Conservation (phyloP, 805 yeast genomes). For the Allodekkera sacchari region DNA sequence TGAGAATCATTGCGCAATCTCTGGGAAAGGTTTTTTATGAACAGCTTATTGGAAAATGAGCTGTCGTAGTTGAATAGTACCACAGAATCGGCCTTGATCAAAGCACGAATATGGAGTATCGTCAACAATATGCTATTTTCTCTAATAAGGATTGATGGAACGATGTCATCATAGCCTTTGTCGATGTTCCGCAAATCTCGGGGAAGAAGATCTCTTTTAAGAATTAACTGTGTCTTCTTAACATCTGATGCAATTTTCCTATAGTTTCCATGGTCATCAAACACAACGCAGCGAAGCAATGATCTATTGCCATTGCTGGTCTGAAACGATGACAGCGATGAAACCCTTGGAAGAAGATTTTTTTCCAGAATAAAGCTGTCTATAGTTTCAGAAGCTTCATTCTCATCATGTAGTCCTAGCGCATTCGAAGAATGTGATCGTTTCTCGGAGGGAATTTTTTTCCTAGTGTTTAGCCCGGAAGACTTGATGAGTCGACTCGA, state of each 20-base stretch:
- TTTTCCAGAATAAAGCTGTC: conserved; percentile 18
- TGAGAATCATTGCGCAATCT: conserved; percentile 28
- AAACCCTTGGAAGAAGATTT: conserved; percentile 17
- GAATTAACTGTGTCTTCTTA: conserved; percentile 34
- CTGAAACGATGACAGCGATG: conserved; percentile 3
- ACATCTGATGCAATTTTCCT: conserved; percentile 37
- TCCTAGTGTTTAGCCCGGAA: too few relatives aligned
- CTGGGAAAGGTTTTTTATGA: conserved; percentile 33
- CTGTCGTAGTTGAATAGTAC: conserved; percentile 41
- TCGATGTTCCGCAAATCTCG: conserved; percentile 49
- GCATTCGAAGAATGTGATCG: background rate
- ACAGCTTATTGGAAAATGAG: conserved; percentile 35
- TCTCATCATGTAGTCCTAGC: background rate
- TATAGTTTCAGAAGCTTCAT: conserved; percentile 3
- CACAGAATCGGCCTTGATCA: conserved; percentile 44
- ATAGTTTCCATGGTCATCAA: conserved; percentile 36
- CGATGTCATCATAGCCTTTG: conserved; percentile 39
- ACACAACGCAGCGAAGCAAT: conserved; percentile 36
- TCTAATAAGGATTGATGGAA: conserved; percentile 46
- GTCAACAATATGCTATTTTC: conserved; percentile 38
- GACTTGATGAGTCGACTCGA: too few relatives aligned
- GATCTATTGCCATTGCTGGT: conserved; percentile 3
- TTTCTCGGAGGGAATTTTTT: too few relatives aligned
- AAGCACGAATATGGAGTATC: conserved; percentile 41
- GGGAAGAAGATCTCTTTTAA: conserved; percentile 37